Base-by-base conservation (phyloP, 2,329 filamentous ascomycete genomes). In the Phaeophleospora eucalypticola region DNA sequence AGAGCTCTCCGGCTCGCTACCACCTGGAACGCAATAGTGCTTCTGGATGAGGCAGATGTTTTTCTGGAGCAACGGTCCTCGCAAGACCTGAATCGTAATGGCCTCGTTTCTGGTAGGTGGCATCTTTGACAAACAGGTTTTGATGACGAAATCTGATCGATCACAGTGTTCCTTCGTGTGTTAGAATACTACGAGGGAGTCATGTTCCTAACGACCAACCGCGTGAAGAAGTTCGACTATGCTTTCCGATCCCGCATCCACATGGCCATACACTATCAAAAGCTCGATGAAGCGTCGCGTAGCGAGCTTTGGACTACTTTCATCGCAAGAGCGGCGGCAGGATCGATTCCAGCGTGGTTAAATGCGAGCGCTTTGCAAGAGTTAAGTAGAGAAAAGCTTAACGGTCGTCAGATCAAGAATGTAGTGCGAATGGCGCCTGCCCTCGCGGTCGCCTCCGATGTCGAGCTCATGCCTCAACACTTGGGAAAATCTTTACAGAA, bases 21-120 rank as follows among this genome's bases (percentile, higher is more conserved):
- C 0, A 70, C 68, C 48, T 79, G 76, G 76, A 72, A 74, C 32
- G 72, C 73, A 10, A 68, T 80, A 3, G 64, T 78, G 0, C 69
- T 80, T 2, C 68, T 78, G n/a, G 76, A 78, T 57, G 74, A 76
- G 46, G 75, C 73, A 32, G 71, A 76, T 43, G 60, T 71, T 16
- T 71, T 71, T 54, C 58, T 71, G 17, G 67, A 70, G 54, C 59
- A 68, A 24, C 67, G 72, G 29, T 64, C 54, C 17, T 54, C 65
- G 2, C 59, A 68, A 24, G 70, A 74, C 48, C 60, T 74, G 4
- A 60, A 67, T 52, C 66, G 71, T 6, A 76, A 75, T 54, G 70
- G 70, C 49, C 64, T 75, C 4, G 71, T 76, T 17, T 70, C 68
- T 34, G 39, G 39, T 29, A n/a, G 15, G 21, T 36, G 6, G 14